Base-by-base conservation (phyloP, 139 green algal species). In the Chlorella sp. region DNA sequence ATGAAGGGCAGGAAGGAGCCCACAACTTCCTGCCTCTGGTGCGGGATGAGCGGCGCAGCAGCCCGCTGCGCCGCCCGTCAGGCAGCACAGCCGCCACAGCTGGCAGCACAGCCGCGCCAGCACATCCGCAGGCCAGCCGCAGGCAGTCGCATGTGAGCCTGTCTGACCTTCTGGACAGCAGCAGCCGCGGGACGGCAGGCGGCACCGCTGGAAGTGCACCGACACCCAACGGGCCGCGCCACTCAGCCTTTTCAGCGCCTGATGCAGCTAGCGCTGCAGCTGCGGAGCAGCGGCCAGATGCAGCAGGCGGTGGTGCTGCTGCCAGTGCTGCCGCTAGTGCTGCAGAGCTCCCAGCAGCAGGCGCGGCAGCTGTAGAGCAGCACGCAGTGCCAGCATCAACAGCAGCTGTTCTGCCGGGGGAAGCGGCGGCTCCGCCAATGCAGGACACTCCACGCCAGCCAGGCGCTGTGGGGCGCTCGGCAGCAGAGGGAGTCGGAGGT, bases 131-230 rank as follows among this genome's bases (percentile, higher is more conserved):
- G 36, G 17, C 39, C 26, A 25, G 28, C 16, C 75, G 32, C 32
- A 81, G 69, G 56, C 32, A 70, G 36, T 69, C 44, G 55, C 51
- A 34, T 28, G 47, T 81, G 21, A 81, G 75, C 75, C 75, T 81
- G 34, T 32, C 75, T 25, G 30, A 69, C 20, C 75, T 81, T 21
- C 75, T 81, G 20, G 62, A 60, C 30, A 55, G 17, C 73, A 51
- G 73, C 73, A 47, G 51, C 38, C 30, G 23, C 17, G 39, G 71
- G 18, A 62, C 12, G 34, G 26, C 71, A 3, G 41, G 26, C 13
- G 72, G 36, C 36, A 55, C 36, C 32, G 36, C 51, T 23, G 51
- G 51, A 2, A 60, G 51, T 21, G 51, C 51, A 21, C 51, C 3
- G 69, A 60, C 51, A 21, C 36, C 32, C 5, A 9, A 21, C n/a